phyloP scores from a whole-genome alignment of 768 basidiomycete species.

The Macrolepiota fuliginosa region DNA sequence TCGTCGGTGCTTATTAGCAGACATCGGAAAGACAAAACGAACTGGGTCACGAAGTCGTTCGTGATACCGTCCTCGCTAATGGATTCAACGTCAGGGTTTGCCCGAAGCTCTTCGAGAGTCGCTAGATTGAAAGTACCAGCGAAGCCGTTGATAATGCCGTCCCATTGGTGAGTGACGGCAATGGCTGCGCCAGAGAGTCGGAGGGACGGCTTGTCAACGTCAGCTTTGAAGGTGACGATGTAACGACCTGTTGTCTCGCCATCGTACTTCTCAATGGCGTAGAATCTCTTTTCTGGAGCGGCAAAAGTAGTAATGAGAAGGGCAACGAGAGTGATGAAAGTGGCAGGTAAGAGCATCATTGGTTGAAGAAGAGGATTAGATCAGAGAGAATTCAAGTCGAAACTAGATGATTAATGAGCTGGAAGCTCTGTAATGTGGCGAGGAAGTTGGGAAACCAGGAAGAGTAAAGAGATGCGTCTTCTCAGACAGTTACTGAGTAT shows the following conservation, averaged over 20 bases:
- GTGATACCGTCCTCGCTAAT: constrained; percentile 27
- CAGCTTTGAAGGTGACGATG: constrained; percentile 15
- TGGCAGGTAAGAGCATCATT: constrained; percentile 1
- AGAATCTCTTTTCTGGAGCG: constrained; percentile 3
- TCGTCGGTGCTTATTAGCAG: neutral
- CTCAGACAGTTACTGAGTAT: neutral
- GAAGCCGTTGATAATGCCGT: constrained; percentile 15
- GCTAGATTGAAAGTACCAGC: constrained; percentile 17
- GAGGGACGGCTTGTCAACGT: neutral
- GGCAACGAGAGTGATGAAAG: constrained; percentile 8
- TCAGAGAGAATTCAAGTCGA: neutral
- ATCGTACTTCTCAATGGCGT: constrained; percentile 14
- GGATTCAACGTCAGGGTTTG: constrained; percentile 21
- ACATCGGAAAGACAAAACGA: neutral
- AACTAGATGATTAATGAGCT: neutral
- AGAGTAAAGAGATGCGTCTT: neutral
- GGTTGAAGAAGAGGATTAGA: neutral
- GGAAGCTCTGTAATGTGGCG: neutral
- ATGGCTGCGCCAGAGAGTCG: neutral
- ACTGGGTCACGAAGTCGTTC: constrained; percentile 22
- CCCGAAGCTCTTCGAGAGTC: constrained; percentile 19
- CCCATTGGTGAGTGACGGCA: constrained; percentile 8
- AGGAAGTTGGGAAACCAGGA: neutral
- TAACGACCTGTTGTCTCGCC: constrained; percentile 13
- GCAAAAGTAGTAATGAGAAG: constrained; percentile 2